phyloP scores from a whole-genome alignment of 495 filamentous ascomycete species.

The Penicillium canariense region DNA sequence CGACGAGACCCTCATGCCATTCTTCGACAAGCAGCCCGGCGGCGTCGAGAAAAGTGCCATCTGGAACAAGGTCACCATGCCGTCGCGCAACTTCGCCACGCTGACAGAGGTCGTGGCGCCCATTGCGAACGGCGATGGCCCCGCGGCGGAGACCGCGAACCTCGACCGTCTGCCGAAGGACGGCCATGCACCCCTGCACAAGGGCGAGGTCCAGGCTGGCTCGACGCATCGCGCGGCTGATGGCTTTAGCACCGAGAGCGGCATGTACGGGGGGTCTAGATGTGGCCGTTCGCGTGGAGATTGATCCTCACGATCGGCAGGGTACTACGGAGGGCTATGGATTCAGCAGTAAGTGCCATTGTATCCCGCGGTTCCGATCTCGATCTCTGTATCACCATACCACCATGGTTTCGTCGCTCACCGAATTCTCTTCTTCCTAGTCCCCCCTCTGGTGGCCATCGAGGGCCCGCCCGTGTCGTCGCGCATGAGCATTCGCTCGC shows the following conservation, averaged over 20 bases:
- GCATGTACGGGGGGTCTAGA: slow-evolving; percentile 62
- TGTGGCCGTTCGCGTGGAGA: slow-evolving; percentile 67
- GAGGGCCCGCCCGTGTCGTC: slow-evolving; percentile 15
- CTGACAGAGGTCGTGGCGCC: slow-evolving; percentile 62
- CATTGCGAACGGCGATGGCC: slow-evolving; percentile 22
- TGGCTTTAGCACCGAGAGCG: slow-evolving; percentile 48
- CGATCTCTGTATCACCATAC: neutral
- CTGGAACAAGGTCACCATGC: slow-evolving; percentile 85
- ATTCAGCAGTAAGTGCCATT: slow-evolving; percentile 50
- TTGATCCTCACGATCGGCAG: slow-evolving; percentile 60
- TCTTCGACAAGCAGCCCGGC: slow-evolving; percentile 85
- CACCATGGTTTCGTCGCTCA: neutral
- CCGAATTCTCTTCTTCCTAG: slow-evolving; percentile 8
- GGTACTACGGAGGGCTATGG: slow-evolving; percentile 68
- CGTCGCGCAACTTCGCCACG: slow-evolving; percentile 81
- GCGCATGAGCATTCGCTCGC: slow-evolving; percentile 23
- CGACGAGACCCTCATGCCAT: slow-evolving; percentile 81
- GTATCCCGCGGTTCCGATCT: neutral
- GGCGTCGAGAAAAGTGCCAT: slow-evolving; percentile 59
- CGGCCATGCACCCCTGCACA: slow-evolving; percentile 61
- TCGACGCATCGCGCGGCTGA: slow-evolving; percentile 62
- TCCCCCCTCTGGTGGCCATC: slow-evolving; percentile 30
- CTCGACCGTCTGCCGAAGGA: slow-evolving; percentile 47
- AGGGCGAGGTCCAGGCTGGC: slow-evolving; percentile 63
- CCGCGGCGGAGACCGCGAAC: slow-evolving; percentile 16